phyloP scores from a whole-genome alignment of 2,329 filamentous ascomycete genomes.

The Graphium sp. region DNA sequence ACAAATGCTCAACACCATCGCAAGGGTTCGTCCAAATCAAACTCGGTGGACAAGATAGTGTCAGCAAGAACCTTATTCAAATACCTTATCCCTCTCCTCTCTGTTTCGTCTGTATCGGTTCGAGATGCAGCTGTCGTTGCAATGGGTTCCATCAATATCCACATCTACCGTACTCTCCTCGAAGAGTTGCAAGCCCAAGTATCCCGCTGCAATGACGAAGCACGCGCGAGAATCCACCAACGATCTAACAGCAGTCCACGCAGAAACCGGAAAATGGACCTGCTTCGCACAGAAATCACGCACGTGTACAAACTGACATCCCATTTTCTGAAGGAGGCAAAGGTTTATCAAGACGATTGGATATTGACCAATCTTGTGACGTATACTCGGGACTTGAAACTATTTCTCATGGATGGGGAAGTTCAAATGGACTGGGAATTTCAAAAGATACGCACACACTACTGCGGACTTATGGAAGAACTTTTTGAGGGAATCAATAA shows the following conservation, averaged over 20 bases:
- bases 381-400: conserved; percentile 81
- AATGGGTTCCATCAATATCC: conserved; percentile 86
- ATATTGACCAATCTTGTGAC: conserved; percentile 75
- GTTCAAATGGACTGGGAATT: conserved; percentile 93
- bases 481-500: conserved; percentile 83
- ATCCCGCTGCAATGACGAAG: conserved; percentile 73
- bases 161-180: conserved; percentile 78
- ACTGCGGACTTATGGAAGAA: conserved; percentile 85
- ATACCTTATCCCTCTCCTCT: conserved; percentile 75
- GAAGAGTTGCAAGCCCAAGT: conserved; percentile 84
- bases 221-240: conserved; percentile 72
- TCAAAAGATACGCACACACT: conserved; percentile 79
- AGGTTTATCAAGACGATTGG: conserved; percentile 76
- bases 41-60: conserved; percentile 59
- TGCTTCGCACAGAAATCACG: conserved; percentile 83
- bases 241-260: conserved; percentile 69
- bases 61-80: conserved; percentile 83
- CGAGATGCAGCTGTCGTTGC: conserved; percentile 82
- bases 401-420: conserved; percentile 88
- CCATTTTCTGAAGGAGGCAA: conserved; percentile 64
- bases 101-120: conserved; percentile 63
- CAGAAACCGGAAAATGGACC: conserved; percentile 68
- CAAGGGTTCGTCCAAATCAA: conserved; percentile 59
- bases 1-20: conserved; percentile 52
- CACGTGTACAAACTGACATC: conserved; percentile 92